phyloP scores from a whole-genome alignment of 2,329 filamentous ascomycete genomes.

The Grosmannia huntii region DNA sequence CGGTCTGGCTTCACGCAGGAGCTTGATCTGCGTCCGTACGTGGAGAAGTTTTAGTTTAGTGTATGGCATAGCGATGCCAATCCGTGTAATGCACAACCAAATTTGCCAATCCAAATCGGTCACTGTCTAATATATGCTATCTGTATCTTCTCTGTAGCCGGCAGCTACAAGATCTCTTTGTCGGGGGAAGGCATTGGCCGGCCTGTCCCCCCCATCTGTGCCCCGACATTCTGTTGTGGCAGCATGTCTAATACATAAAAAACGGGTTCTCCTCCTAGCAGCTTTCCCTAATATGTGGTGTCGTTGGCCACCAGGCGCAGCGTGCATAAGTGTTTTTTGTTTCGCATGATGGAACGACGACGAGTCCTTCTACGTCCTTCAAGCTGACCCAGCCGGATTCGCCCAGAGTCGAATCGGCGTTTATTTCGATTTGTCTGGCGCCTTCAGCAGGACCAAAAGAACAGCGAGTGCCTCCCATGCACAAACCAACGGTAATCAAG shows the following conservation, averaged over 20 bases:
- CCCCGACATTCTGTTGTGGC: not conserved
- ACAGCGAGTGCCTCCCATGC: not conserved
- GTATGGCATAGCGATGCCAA: not conserved
- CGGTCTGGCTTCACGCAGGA: slow-evolving; percentile 71
- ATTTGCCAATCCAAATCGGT: not conserved
- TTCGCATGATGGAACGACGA: not conserved
- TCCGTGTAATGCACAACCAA: not conserved
- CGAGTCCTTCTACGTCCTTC: not conserved
- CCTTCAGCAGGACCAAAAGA: not conserved
- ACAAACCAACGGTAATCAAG: not conserved
- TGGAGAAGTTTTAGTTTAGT: slow-evolving; percentile 62
- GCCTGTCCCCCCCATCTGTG: not conserved
- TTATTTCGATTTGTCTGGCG: not conserved
- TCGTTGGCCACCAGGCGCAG: not conserved
- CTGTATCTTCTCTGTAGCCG: not conserved
- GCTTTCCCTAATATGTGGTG: not conserved
- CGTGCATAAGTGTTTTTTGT: not conserved
- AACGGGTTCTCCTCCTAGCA: not conserved
- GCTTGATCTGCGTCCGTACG: slow-evolving; percentile 64
- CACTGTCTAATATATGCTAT: not conserved
- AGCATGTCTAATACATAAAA: not conserved
- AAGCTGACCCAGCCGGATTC: not conserved
- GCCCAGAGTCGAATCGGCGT: not conserved
- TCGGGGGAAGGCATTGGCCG: not conserved
- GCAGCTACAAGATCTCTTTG: not conserved